Conservation (phyloP, 306 rosid species). For the Coriaria nepalensis region DNA sequence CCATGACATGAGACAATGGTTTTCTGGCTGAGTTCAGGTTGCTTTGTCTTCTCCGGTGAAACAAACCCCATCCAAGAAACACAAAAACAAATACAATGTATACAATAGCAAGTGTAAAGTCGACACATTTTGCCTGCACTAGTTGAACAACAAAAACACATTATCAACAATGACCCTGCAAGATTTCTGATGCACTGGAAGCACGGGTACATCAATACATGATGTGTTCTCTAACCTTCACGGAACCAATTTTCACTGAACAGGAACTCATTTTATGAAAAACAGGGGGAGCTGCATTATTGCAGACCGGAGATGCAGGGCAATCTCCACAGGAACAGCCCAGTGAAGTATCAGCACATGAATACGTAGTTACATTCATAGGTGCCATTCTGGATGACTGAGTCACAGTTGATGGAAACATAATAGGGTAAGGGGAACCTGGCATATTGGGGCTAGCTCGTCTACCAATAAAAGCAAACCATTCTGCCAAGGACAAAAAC, state of each 20-base stretch:
- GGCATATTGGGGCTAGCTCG: constrained; percentile 34
- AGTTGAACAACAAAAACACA: constrained; percentile 20
- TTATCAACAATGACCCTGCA: no score
- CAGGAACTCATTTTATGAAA: constrained; percentile 42
- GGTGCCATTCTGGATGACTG: constrained; percentile 65
- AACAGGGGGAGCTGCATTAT: constrained; percentile 45
- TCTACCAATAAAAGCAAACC: constrained; percentile 82
- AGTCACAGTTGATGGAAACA: constrained; percentile 36
- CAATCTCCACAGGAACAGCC: constrained; percentile 99
- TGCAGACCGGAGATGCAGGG: constrained; percentile 69
- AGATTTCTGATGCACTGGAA: no score
- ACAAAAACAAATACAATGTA: constrained; percentile 48
- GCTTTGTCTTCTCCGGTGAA: constrained; percentile 42
- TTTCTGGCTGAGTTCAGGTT: constrained; percentile 34
- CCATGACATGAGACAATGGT: constrained; percentile 34
- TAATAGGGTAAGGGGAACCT: constrained; percentile 86
- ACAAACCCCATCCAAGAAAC: constrained; percentile 76
- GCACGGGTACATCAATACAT: constrained; percentile 15
- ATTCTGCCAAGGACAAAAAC: constrained; percentile 44
- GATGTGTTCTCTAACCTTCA: constrained; percentile 45
- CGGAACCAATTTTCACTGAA: constrained; percentile 59
- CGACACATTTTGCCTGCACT: constrained; percentile 78
- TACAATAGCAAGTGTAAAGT: constrained; percentile 46
- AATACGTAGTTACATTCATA: constrained; percentile 86
- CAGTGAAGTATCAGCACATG: constrained; percentile 77